Conservation (phyloP, 2,329 filamentous ascomycete genomes). For the Aspergillus ruber region DNA sequence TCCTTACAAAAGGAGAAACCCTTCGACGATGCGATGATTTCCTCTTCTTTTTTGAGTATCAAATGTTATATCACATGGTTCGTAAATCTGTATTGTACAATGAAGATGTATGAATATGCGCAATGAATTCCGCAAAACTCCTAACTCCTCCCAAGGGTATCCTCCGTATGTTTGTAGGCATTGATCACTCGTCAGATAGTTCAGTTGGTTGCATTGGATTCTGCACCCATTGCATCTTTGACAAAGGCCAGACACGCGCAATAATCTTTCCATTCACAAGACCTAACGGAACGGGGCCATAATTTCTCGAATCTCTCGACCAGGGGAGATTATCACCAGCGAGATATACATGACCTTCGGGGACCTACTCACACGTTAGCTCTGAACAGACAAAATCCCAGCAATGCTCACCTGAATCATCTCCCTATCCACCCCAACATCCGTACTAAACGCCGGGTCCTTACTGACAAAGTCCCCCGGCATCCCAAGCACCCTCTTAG, state of each 20-base stretch:
- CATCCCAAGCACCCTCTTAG: conserved; percentile 75
- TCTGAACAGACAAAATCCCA: not conserved
- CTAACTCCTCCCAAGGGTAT: conserved; percentile 17
- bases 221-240: conserved; percentile 29
- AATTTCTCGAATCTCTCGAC: conserved; percentile 80
- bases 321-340: conserved; percentile 79
- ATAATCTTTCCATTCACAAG: conserved; percentile 79
- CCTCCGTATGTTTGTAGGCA: not conserved
- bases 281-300: conserved; percentile 78
- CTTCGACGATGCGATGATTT: conserved; percentile 38
- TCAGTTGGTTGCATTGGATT: conserved; percentile 33
- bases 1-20: conserved; percentile 57
- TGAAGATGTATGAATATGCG: conserved; percentile 38
- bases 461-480: conserved; percentile 53
- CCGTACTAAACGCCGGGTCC: conserved; percentile 32
- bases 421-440: conserved; percentile 25
- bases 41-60: not conserved
- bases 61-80: conserved; percentile 12
- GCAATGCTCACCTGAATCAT: conserved; percentile 47
- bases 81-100: conserved; percentile 37
- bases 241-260: conserved; percentile 39
- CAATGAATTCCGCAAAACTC: conserved; percentile 16
- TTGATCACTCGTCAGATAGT: conserved; percentile 9
- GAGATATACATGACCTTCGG: conserved; percentile 86
- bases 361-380: conserved; percentile 53